Percentiles rank a stretch among this genome's conserved stretches.
Conservation (phyloP, 768 basidiomycete species). For the Lactarius quietus region DNA sequence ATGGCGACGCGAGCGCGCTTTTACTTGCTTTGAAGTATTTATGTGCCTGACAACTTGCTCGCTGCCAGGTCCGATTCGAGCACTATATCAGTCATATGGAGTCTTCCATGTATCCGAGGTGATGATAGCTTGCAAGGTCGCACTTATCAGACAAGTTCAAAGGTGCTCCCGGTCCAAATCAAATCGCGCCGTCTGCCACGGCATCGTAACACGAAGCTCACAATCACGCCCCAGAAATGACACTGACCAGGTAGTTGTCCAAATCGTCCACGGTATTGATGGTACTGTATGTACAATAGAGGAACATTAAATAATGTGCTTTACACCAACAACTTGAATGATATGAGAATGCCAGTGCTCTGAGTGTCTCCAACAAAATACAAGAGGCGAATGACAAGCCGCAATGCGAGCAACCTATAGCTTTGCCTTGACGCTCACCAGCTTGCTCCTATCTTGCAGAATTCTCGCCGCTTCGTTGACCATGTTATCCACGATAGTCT, state of each 20-base stretch:
- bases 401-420: constrained; percentile 35
- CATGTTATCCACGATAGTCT: constrained; percentile 82
- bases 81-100: constrained; percentile 11
- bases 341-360: neutral
- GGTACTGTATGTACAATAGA: neutral
- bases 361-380: neutral
- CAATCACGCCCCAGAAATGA: neutral
- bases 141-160: neutral
- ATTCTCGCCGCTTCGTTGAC: constrained; percentile 52
- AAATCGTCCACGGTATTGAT: neutral
- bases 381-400: neutral
- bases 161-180: neutral
- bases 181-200: neutral
- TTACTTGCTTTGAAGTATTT: neutral
- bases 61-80: constrained; percentile 8
- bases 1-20: neutral
- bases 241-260: neutral
- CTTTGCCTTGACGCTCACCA: constrained; percentile 46
- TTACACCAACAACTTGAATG: neutral
- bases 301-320: neutral
- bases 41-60: neutral
- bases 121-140: neutral
- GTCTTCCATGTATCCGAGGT: constrained; percentile 15
- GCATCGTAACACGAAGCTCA: neutral
- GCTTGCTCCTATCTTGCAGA: constrained; percentile 40